Evolutionary conservation across 2,329 filamentous ascomycete species (phyloP).

Genomic region (Hypoxylon sp.): DNA sequence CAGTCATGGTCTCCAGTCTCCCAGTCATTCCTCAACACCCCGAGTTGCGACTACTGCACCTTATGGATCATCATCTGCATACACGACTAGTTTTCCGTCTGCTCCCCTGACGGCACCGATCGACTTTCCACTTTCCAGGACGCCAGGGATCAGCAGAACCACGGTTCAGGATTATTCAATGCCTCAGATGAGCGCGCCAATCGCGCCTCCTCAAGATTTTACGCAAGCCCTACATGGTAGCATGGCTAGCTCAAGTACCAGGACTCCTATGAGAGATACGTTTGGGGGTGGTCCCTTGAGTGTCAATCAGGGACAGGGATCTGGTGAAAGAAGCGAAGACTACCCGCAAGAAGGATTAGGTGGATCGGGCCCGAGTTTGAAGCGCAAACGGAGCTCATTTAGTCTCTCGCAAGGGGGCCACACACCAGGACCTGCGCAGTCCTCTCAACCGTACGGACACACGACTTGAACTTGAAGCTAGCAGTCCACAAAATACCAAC

Average conservation of each 20-base stretch:
- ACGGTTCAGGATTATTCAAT: constrained; percentile 65
- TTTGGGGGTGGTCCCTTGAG: constrained; percentile 57
- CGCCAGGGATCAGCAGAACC: constrained; percentile 56
- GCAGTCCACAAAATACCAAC: constrained; percentile 18
- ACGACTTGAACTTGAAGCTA: constrained; percentile 42
- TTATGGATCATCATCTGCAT: constrained; percentile 61
- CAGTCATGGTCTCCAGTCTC: constrained; percentile 51
- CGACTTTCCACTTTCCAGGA: constrained; percentile 66
- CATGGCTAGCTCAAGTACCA: constrained; percentile 56
- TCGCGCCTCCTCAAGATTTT: constrained; percentile 68
- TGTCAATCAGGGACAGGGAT: constrained; percentile 48
- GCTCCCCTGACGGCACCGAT: constrained; percentile 69
- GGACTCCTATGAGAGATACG: constrained; percentile 63
- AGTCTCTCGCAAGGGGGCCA: constrained; percentile 51
- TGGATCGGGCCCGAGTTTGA: constrained; percentile 45
- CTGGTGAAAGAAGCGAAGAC: constrained; percentile 52
- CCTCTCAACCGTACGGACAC: constrained; percentile 52
- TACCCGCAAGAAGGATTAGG: constrained; percentile 50
- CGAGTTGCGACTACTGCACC: constrained; percentile 60
- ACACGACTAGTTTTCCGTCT: constrained; percentile 67
- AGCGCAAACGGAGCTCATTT: constrained; percentile 55
- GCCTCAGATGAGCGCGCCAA: constrained; percentile 69
- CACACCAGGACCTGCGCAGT: constrained; percentile 45
- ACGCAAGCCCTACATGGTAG: constrained; percentile 63
- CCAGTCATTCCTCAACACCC: constrained; percentile 53